Percentiles rank a stretch among this genome's conserved stretches.
phyloP scores from a whole-genome alignment of 768 basidiomycete species.

The Nidularia pulvinata region DNA sequence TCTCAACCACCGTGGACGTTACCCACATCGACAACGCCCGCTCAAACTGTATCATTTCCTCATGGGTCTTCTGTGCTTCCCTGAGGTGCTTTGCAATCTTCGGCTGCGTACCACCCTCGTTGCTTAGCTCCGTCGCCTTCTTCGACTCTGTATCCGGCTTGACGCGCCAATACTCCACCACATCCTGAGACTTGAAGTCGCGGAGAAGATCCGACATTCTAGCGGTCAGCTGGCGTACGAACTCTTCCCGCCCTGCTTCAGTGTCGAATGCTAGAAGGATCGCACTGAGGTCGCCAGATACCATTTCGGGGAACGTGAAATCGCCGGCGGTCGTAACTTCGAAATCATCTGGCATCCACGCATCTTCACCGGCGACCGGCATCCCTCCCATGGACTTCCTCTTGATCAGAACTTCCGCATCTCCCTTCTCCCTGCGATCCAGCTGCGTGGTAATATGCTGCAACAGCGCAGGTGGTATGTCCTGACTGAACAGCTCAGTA shows the following conservation, averaged over 20 bases:
- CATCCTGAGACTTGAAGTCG: constrained; percentile 39
- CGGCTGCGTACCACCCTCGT: constrained; percentile 2
- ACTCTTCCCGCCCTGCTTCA: constrained; percentile 32
- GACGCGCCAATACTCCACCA: constrained; percentile 35
- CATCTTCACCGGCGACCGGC: neutral
- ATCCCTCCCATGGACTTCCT: neutral
- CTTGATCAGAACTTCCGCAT: neutral
- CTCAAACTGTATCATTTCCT: constrained; percentile 30
- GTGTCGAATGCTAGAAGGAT: constrained; percentile 28
- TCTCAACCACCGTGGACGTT: constrained; percentile 26
- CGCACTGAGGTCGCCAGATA: constrained; percentile 15
- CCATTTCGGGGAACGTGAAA: constrained; percentile 17
- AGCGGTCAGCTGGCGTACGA: constrained; percentile 45
- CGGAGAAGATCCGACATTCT: constrained; percentile 32
- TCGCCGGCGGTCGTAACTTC: constrained; percentile 1
- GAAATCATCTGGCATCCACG: neutral
- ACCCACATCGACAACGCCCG: constrained; percentile 37
- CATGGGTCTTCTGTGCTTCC: neutral
- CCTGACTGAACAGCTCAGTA: constrained; percentile 15
- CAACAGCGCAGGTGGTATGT: constrained; percentile 23
- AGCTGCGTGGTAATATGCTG: neutral
- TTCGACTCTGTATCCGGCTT: constrained; percentile 1
- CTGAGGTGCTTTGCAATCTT: neutral
- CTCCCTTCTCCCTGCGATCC: neutral
- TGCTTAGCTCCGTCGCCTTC: neutral